Base-by-base conservation (phyloP, 2,329 filamentous ascomycete species). In the Verticillium nubilum region DNA sequence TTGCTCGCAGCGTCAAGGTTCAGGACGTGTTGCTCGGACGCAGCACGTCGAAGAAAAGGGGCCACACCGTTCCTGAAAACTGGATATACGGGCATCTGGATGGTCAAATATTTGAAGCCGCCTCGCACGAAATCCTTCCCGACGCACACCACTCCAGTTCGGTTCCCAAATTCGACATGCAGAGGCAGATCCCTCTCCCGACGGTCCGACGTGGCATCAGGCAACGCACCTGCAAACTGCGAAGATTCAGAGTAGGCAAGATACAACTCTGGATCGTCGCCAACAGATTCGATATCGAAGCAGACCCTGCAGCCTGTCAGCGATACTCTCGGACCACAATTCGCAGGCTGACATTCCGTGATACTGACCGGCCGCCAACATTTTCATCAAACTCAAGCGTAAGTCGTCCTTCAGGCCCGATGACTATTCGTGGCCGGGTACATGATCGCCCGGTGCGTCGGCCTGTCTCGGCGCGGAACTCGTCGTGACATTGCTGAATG, bases 61-160 rank as follows among this genome's bases (percentile, higher is more conserved):
- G 9, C 19, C 2, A 10, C n/a, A 13, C 37, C 72, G 67, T 23
- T 63, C 12, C 33, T 4, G 23, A 25, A 37, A 6, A 37, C 33
- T 58, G 29, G 73, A 56, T 79, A 63, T 59, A 76, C 71, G 1
- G 78, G 68, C 80, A 65, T 64, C 33, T 66, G 63, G 1, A 77
- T 62, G 2, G 74, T 78, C 52, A 79, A 65, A 56, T 80, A 82
- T 3, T 76, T 70, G 61, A 79, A 80, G 1, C 75, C 76, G 2
- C 78, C 77, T 5, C 77, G 69, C 59, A 77, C 50, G 35, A 61
- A 59, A 37, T 66, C 56, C 17, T 54, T 54, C 35, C 65, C 69
- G 2, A 77, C 69, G 59, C 74, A 75, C 50, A 71, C 68, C 4
- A 63, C 60, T 17, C 73, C 70, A 6, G 67, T 70, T 31, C 61